Base-by-base conservation (phyloP, 148 eudicot genomes). In the Chenopodium berlandieri region DNA sequence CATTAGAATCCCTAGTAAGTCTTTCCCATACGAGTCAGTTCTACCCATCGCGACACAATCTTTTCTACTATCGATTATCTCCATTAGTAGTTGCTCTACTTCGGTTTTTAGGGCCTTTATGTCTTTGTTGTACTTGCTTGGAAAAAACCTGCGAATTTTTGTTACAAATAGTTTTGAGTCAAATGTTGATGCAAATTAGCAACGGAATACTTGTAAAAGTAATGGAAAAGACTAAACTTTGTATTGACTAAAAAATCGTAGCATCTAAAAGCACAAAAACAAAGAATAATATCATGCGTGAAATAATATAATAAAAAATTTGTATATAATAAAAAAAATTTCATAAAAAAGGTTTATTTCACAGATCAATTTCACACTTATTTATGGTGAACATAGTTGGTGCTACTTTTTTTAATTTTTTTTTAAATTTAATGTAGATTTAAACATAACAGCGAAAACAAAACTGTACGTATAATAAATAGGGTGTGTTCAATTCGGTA, bases 71-170 rank as follows among this genome's bases (percentile, higher is more conserved):
- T 89, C 90, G 60, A 96, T 92, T 58, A 96, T 96, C 90, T 94
- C 97, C 93, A 91, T 88, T 47, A 95, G 60, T 17, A 91, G 56
- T 58, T 86, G 84, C 78, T 95, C 99, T 12, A 95, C 97, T 75
- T 95, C 97, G 75, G 58, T 56, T 82, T 93, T 95, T 54, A 95
- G 40, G 4, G 89, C 75, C 78, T 93, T 95, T 71, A 93, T 95
- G 56, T 93, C 97, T 79, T 93, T 87, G 84, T 95, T 95, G 69
- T 95, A 95, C 77, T 92, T 93, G 82, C 99, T 95, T 0, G 99
- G 99, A n/a, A 95, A 90, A 85, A 90, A 93, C 80, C 99, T 95
- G 80, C 46, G 83, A 7, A 34, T 68, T 47, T 31, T 22, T 17
- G 13, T 27, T 11, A 17, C 62, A 19, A 12, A 22, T 27, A 66